Conservation (phyloP, 352 stramenopile genomes). For the Pythium utonaiense region DNA sequence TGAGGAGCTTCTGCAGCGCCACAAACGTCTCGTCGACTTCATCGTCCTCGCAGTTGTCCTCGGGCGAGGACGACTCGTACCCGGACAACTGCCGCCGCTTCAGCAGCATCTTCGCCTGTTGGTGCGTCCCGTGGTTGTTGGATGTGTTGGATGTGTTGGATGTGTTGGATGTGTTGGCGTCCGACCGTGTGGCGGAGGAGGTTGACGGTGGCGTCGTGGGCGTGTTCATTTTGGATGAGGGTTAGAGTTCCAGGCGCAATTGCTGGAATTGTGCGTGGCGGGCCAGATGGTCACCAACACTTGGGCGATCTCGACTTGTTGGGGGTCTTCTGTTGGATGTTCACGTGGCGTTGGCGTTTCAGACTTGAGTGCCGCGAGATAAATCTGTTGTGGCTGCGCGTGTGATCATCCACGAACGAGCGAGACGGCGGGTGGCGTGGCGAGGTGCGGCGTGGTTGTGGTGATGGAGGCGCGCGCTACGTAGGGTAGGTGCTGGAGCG, state of each 20-base stretch:
- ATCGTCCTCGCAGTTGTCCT: slow-evolving; percentile 40
- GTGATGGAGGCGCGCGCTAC: background rate
- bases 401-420: background rate
- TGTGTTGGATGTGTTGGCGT: too few relatives aligned
- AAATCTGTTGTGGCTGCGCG: background rate
- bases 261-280: too few relatives aligned
- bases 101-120: slow-evolving; percentile 29
- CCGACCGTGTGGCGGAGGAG: background rate
- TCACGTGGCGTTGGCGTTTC: background rate
- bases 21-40: slow-evolving; percentile 81
- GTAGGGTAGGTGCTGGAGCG: too few relatives aligned
- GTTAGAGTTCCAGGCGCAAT: background rate
- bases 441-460: too few relatives aligned
- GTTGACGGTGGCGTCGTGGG: background rate
- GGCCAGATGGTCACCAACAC: background rate
- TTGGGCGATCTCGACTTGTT: background rate
- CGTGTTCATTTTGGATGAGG: background rate
- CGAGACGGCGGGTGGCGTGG: background rate
- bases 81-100: slow-evolving; percentile 44
- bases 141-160: background rate
- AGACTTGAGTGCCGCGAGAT: background rate
- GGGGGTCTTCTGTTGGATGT: background rate
- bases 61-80: slow-evolving; percentile 27
- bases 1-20: slow-evolving; percentile 70
- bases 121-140: background rate